phyloP scores from a whole-genome alignment of 208 protist species.

The Trypanosoma vivax region DNA sequence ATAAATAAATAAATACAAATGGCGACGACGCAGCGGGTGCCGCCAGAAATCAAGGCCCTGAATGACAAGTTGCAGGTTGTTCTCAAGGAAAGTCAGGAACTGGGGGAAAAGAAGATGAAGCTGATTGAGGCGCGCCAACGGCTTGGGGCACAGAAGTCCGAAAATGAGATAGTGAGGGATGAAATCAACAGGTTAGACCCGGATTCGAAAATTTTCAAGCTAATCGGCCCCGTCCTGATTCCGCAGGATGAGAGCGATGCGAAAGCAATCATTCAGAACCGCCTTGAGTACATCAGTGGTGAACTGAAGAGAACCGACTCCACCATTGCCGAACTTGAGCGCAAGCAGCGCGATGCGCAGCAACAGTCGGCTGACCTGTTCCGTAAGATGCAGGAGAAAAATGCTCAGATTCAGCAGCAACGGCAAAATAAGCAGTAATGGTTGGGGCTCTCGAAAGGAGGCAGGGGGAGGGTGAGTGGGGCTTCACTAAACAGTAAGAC shows the following conservation, averaged over 20 bases:
- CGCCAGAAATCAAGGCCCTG: constrained; percentile 73
- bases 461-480: no score
- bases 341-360: constrained; percentile 69
- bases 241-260: constrained; percentile 90
- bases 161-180: constrained; percentile 92
- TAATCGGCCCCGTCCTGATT: constrained; percentile 92
- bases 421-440: constrained; percentile 51
- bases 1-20: neutral
- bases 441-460: neutral
- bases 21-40: constrained; percentile 43
- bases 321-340: constrained; percentile 70
- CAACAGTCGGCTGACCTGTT: constrained; percentile 75
- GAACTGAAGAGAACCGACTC: constrained; percentile 82
- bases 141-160: constrained; percentile 89
- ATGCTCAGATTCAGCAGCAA: constrained; percentile 54
- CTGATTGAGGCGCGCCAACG: constrained; percentile 78
- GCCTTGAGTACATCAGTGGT: constrained; percentile 90
- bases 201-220: constrained; percentile 90
- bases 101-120: constrained; percentile 84
- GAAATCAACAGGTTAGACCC: constrained; percentile 89
- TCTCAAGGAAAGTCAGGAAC: constrained; percentile 74
- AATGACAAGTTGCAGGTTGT: constrained; percentile 68
- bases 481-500: no score
- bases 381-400: constrained; percentile 78
- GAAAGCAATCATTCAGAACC: constrained; percentile 84